A percentile compares a stretch with the other conserved stretches of the same genome.
Evolutionary conservation across 164 flowering plant species (phyloP).

Genomic region (Sedum album): DNA sequence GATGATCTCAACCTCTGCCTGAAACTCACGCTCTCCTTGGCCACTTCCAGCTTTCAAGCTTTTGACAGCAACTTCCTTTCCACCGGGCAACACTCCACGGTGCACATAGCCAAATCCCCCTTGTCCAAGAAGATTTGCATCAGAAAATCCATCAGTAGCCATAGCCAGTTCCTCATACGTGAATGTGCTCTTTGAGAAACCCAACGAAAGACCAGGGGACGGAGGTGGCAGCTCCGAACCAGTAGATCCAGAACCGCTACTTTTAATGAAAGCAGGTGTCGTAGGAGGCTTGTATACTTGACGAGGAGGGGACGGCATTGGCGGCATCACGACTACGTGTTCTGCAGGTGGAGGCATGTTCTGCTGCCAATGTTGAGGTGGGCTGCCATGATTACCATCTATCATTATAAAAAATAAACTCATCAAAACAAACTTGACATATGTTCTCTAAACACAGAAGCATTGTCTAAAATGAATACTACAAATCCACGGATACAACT

Average conservation of each 20-base stretch:
- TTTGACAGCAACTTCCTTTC: constrained; percentile 6
- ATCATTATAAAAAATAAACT: constrained; percentile 3
- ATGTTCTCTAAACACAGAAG: not conserved
- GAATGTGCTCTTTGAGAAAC: constrained; percentile 7
- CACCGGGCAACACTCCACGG: not conserved
- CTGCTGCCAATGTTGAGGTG: constrained; percentile 6
- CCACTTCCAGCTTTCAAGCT: constrained; percentile 5
- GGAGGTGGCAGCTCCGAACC: not conserved
- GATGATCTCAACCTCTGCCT: constrained; percentile 54
- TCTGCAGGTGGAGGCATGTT: constrained; percentile 5
- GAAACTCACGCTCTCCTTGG: constrained; percentile 86
- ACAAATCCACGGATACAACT: not conserved
- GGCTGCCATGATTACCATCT: constrained; percentile 1
- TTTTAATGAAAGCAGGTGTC: not conserved
- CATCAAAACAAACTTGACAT: not conserved
- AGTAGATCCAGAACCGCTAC: not conserved
- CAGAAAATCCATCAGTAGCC: constrained; percentile 1
- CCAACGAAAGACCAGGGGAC: not conserved
- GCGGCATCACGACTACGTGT: constrained; percentile 5
- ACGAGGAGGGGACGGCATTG: not conserved
- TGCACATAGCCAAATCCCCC: constrained; percentile 7
- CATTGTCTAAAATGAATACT: not conserved
- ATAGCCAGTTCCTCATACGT: constrained; percentile 1
- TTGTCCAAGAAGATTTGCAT: not conserved
- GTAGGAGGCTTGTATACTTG: constrained; percentile 13